Base-by-base conservation (phyloP, 768 basidiomycete genomes). In the Gymnopilus dilepis region DNA sequence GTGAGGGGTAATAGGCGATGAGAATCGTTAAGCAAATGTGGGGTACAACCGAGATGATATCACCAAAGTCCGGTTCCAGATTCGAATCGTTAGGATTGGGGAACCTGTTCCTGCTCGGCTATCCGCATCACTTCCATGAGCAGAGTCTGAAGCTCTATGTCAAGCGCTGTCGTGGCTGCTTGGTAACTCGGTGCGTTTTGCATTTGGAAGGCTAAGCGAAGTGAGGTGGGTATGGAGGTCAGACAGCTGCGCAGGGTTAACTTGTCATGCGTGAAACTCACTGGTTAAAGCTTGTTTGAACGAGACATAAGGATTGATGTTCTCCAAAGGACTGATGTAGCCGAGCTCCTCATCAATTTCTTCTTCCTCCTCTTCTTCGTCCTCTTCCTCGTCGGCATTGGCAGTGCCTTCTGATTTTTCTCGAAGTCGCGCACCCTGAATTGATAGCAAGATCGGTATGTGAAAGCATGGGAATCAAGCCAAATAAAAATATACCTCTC, bases 101-200 rank as follows among this genome's bases (percentile, higher is more conserved):
- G 59, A 41, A 66, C 66, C 21, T 61, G 65, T 56, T 72, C 73
- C 61, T 78, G 71, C 65, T 90, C 89, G 28, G 91, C 91, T 70
- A 84, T 78, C 54, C 82, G 80, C 90, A 94, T 92, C 61, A 93
- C 85, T 70, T 95, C 92, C 90, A 94, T 94, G 59, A 94, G 81
- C 56, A 88, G 69, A 1, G 90, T 89, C 72, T 92, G 92, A 67
- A 90, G 88, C 22, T 94, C 92, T 42, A 90, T 80, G 58, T 79
- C 81, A 64, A 95, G 81, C 24, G 78, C 78, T 6, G 91, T 91
- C 42, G 91, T 94, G 15, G 87, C 86, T 13, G 83, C 81, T 70
- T 91, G 90, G 73, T 94, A 93, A 51, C 81, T 78, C 13, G 80
- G 75, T 1, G 78, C 75, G 66, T 93, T 92, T 72, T 88, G 84